These are phyloP conservation scores for Ceratocystis colombiana DNA, from an alignment of 2,329 filamentous ascomycete genomes.

Conservation along the genomic window DNA sequence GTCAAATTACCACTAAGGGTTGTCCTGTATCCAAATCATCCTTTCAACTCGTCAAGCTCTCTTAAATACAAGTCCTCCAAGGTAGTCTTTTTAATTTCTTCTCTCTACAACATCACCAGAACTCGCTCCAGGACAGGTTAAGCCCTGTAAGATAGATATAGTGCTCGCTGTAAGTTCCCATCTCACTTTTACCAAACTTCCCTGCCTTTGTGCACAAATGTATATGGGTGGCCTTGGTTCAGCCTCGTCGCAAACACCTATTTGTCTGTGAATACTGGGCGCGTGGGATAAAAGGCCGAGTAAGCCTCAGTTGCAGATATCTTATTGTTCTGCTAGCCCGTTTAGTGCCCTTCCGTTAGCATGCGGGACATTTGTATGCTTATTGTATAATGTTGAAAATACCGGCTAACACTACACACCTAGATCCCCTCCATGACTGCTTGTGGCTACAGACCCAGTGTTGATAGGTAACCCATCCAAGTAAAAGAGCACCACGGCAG, in stretches of 20 bases:
- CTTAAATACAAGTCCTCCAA: background rate
- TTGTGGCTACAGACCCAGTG: background rate
- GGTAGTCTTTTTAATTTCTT: background rate
- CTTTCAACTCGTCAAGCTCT: background rate
- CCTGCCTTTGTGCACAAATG: background rate
- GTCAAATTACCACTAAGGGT: conserved; percentile 7
- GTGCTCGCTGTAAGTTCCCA: conserved; percentile 17
- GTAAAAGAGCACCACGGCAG: background rate
- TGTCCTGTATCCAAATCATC: conserved; percentile 1
- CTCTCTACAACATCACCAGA: background rate
- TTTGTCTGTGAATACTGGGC: background rate
- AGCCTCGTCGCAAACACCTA: conserved; percentile 24
- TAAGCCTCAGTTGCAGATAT: background rate
- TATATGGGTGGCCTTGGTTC: background rate
- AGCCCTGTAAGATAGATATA: background rate
- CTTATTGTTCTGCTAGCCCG: background rate
- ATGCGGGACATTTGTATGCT: too few species aligned
- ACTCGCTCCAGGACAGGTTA: background rate
- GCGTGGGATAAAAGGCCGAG: background rate
- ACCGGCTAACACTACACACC: conserved; percentile 5
- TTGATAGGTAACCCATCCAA: background rate
- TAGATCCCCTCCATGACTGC: conserved; percentile 6
- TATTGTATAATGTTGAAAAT: background rate
- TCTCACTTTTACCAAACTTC: background rate
- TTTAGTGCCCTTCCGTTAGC: too few species aligned